Conservation (phyloP, 1,139 yeast species). For the Blastobotrys raffinosifermentans region DNA sequence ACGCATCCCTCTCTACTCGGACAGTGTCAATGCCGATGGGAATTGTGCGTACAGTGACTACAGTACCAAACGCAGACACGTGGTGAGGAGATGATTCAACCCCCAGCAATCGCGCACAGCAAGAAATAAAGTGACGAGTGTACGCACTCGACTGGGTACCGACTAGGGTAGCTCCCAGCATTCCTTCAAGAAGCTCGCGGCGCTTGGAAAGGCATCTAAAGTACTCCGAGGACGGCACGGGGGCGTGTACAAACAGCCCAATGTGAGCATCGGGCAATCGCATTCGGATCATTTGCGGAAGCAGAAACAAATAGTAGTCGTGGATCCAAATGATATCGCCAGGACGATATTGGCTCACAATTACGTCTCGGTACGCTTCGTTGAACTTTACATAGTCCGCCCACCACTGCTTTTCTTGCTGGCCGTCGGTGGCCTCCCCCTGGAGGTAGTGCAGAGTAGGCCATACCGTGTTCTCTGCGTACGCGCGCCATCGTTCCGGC, state of each 20-base stretch:
- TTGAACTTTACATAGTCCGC: conserved; percentile 84
- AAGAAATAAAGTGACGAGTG: conserved; percentile 83
- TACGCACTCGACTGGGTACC: conserved; percentile 84
- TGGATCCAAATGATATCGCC: conserved; percentile 96
- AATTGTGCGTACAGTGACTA: conserved; percentile 63
- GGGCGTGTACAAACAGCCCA: conserved; percentile 74
- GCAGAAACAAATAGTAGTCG: conserved; percentile 77
- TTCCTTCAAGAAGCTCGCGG: conserved; percentile 74
- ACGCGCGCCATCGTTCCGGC: conserved; percentile 69
- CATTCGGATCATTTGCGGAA: conserved; percentile 85
- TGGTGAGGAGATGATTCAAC: conserved; percentile 46
- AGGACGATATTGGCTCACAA: conserved; percentile 65
- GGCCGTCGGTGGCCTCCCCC: conserved; percentile 61
- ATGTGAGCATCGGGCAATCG: conserved; percentile 73
- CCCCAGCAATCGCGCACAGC: conserved; percentile 51
- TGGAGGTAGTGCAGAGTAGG: conserved; percentile 91
- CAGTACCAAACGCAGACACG: conserved; percentile 71
- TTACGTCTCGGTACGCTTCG: conserved; percentile 80
- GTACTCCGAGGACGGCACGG: conserved; percentile 91
- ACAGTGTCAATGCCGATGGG: conserved; percentile 84
- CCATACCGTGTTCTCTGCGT: conserved; percentile 91
- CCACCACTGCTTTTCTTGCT: conserved; percentile 77
- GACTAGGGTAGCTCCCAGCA: conserved; percentile 81
- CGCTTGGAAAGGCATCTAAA: conserved; percentile 84
- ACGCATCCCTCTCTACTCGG: conserved; percentile 45